These are phyloP conservation scores for Candida broadrunensis DNA, from an alignment of 805 yeast genomes.

Conservation along the genomic window DNA sequence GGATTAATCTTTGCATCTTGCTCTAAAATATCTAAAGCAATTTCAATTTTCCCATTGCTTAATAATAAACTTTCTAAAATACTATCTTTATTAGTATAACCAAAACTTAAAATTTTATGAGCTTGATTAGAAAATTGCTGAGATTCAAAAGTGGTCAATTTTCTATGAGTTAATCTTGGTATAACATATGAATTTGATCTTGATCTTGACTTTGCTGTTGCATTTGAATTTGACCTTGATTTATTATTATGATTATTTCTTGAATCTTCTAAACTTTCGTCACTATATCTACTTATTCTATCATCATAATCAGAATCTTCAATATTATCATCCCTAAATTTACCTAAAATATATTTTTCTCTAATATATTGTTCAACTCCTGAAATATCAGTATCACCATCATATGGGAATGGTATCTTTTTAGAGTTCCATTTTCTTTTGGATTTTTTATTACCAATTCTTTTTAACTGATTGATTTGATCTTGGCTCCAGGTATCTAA, in stretches of 20 bases:
- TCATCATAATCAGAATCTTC: conserved; percentile 34
- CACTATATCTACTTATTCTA: conserved; percentile 16
- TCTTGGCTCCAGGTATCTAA: conserved; percentile 64
- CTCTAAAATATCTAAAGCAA: conserved; percentile 58
- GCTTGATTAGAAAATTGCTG: conserved; percentile 50
- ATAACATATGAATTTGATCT: conserved; percentile 15
- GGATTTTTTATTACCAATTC: conserved; percentile 63
- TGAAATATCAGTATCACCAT: conserved; percentile 62
- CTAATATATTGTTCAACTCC: conserved; percentile 57
- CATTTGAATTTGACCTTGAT: neutral
- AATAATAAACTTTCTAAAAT: conserved; percentile 61
- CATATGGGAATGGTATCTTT: conserved; percentile 67
- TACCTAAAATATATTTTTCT: conserved; percentile 67
- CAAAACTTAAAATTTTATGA: conserved; percentile 45
- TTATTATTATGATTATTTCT: conserved; percentile 1
- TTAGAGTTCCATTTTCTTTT: conserved; percentile 65
- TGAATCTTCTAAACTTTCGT: conserved; percentile 11
- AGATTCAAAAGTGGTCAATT: conserved; percentile 52
- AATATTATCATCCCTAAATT: conserved; percentile 44
- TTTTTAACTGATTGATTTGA: conserved; percentile 46
- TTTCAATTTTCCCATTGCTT: conserved; percentile 55
- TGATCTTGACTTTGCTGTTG: conserved; percentile 16
- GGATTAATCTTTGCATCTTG: conserved; percentile 35
- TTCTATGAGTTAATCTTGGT: conserved; percentile 48
- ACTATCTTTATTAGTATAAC: conserved; percentile 54